Conservation (phyloP, 352 stramenopile genomes). For the Achlya hypogyna region DNA sequence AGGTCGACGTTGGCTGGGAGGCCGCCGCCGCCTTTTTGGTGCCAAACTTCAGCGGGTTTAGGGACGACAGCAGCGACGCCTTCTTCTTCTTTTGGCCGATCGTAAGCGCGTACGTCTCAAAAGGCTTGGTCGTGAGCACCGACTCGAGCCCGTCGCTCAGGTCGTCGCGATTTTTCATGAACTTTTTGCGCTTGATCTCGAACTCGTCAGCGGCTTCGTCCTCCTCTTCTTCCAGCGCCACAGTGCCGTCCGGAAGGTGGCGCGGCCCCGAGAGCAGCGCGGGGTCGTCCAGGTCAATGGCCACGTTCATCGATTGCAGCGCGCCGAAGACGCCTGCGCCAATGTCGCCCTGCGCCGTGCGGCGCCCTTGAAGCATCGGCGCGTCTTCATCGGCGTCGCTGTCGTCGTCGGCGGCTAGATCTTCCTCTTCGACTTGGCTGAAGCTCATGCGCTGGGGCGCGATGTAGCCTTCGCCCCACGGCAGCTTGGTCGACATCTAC, state of each 20-base stretch:
- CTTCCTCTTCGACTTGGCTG: slow-evolving; percentile 57
- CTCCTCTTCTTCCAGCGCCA: slow-evolving; percentile 26
- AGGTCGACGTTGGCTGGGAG: slow-evolving; percentile 40
- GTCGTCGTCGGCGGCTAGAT: slow-evolving; percentile 40
- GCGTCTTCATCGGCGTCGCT: slow-evolving; percentile 24
- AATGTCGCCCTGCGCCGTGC: slow-evolving; percentile 35
- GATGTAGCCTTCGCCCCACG: slow-evolving; percentile 68
- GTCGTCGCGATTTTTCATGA: slow-evolving; percentile 64
- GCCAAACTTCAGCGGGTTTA: slow-evolving; percentile 46
- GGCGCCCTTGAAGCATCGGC: slow-evolving; percentile 28
- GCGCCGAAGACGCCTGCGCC: slow-evolving; percentile 79
- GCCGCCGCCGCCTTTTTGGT: slow-evolving; percentile 42
- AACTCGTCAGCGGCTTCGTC: slow-evolving; percentile 48
- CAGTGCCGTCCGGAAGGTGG: slow-evolving; percentile 38
- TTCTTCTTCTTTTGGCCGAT: slow-evolving; percentile 77
- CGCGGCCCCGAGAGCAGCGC: slow-evolving; percentile 22
- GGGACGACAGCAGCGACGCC: slow-evolving; percentile 39
- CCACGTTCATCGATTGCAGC: slow-evolving; percentile 75
- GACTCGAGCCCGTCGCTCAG: slow-evolving; percentile 48
- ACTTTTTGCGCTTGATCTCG: slow-evolving; percentile 51
- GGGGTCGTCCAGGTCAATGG: slow-evolving; percentile 45
- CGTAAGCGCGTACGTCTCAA: slow-evolving; percentile 81
- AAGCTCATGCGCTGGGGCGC: slow-evolving; percentile 58
- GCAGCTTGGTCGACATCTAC: slow-evolving; percentile 69
- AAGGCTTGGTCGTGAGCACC: slow-evolving; percentile 75